A percentile compares a stretch with the other conserved stretches of the same genome.
Evolutionary conservation across 352 stramenopile species (phyloP).

Genomic region (Globisporangium radiosum): DNA sequence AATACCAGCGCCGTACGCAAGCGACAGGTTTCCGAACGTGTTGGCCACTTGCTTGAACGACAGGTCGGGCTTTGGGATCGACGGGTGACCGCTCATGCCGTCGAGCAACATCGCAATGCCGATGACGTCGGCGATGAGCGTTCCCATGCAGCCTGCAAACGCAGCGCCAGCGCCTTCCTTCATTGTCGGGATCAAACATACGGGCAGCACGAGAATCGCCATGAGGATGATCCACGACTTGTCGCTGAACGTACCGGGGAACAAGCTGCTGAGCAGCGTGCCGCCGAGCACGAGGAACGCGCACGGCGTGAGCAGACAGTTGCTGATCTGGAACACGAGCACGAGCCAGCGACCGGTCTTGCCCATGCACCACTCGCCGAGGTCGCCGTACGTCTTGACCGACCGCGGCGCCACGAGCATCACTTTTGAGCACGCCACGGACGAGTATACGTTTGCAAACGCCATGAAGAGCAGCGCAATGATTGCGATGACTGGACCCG

Average conservation of each 20-base stretch:
- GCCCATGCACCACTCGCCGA: slow-evolving; percentile 22
- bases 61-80: slow-evolving; percentile 12
- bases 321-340: slow-evolving; percentile 8
- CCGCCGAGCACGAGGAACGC: slow-evolving; percentile 54
- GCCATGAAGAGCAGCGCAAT: slow-evolving; percentile 22
- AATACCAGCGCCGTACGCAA: slow-evolving; percentile 22
- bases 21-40: slow-evolving; percentile 22
- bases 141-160: slow-evolving; percentile 38
- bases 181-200: slow-evolving; percentile 38
- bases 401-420: slow-evolving; percentile 15
- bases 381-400: slow-evolving; percentile 20
- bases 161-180: slow-evolving; percentile 35
- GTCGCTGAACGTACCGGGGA: slow-evolving; percentile 33
- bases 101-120: slow-evolving; percentile 14
- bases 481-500: slow-evolving; percentile 13
- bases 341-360: slow-evolving; percentile 16
- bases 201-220: slow-evolving; percentile 25
- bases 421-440: slow-evolving; percentile 17
- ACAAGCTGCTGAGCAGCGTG: slow-evolving; percentile 41
- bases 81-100: slow-evolving; percentile 7
- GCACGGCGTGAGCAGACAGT: slow-evolving; percentile 37
- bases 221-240: slow-evolving; percentile 54
- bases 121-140: slow-evolving; percentile 40
- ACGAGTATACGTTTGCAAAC: slow-evolving; percentile 20
- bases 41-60: slow-evolving; percentile 19